phyloP scores from a whole-genome alignment of 139 green algal species.

The Eudorina sp. region DNA sequence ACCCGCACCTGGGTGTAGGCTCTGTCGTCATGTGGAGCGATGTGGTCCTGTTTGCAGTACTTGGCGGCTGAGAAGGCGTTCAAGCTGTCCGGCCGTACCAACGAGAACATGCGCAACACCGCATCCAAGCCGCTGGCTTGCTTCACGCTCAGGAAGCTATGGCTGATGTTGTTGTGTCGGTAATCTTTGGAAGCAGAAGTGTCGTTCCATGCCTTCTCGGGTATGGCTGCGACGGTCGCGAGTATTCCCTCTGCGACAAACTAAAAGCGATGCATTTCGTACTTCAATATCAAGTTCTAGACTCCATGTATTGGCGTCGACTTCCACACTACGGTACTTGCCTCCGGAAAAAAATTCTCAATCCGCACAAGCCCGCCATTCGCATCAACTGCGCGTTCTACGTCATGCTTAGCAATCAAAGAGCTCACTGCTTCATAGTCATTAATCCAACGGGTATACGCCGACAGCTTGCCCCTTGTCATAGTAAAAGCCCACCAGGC shows the following conservation, averaged over 20 bases:
- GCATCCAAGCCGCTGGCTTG: constrained; percentile 20
- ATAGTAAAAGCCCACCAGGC: no score
- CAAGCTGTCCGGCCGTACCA: constrained; percentile 62
- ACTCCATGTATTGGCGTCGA: no score
- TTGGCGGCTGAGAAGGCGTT: constrained; percentile 63
- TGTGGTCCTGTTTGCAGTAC: constrained; percentile 45
- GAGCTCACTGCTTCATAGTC: constrained; percentile 41
- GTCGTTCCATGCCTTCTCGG: constrained; percentile 48
- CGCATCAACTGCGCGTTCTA: constrained; percentile 46
- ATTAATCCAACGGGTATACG: constrained; percentile 56
- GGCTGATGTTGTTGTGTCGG: constrained; percentile 54
- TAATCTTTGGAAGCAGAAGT: constrained; percentile 52
- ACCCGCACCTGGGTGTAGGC: constrained; percentile 66
- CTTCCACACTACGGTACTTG: neutral
- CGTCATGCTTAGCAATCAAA: constrained; percentile 54
- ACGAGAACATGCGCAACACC: constrained; percentile 58
- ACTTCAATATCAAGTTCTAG: neutral
- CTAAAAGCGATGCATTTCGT: neutral
- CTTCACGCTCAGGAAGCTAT: constrained; percentile 50
- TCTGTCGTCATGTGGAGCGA: constrained; percentile 63
- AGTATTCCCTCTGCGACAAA: constrained; percentile 62
- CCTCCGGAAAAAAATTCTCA: constrained; percentile 59
- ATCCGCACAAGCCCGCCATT: constrained; percentile 52
- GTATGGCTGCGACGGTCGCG: constrained; percentile 32
- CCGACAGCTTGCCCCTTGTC: neutral